Conservation (phyloP, 441 rosid species). For the Geranium incanum region DNA sequence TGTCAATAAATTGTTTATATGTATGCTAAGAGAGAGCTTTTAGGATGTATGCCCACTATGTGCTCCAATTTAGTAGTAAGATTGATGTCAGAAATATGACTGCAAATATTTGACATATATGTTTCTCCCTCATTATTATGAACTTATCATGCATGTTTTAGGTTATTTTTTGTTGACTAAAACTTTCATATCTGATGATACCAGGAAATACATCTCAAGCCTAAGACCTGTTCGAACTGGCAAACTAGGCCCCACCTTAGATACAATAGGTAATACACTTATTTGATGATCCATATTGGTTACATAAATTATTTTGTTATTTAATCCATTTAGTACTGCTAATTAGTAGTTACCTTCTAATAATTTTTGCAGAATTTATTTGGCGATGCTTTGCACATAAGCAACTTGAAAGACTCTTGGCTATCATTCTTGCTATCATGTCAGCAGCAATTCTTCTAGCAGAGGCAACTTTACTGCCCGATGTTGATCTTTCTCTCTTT, state of each 20-base stretch:
- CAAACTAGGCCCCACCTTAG: constrained; percentile 54
- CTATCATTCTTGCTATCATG: constrained; percentile 65
- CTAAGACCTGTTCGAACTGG: constrained; percentile 63
- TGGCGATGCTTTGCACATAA: constrained; percentile 76
- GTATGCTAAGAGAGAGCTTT: neutral
- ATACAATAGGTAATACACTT: constrained; percentile 51
- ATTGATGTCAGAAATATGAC: neutral
- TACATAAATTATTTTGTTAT: neutral
- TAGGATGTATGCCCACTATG: neutral
- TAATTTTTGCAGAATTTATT: constrained; percentile 55
- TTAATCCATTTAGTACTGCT: constrained; percentile 1
- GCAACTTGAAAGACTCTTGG: constrained; percentile 58
- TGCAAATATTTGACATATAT: neutral
- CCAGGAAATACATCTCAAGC: constrained; percentile 89
- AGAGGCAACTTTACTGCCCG: constrained; percentile 80
- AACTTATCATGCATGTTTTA: neutral
- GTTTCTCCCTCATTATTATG: neutral
- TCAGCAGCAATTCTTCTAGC: constrained; percentile 96
- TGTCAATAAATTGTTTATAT: neutral
- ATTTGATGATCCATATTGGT: too few species aligned
- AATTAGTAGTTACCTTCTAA: neutral
- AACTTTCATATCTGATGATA: constrained; percentile 17
- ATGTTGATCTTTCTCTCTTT: constrained; percentile 80
- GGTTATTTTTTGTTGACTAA: constrained; percentile 15
- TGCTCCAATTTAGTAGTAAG: neutral